Conservation (phyloP, 345 rosid genomes). For the Dimocarpus longan region DNA sequence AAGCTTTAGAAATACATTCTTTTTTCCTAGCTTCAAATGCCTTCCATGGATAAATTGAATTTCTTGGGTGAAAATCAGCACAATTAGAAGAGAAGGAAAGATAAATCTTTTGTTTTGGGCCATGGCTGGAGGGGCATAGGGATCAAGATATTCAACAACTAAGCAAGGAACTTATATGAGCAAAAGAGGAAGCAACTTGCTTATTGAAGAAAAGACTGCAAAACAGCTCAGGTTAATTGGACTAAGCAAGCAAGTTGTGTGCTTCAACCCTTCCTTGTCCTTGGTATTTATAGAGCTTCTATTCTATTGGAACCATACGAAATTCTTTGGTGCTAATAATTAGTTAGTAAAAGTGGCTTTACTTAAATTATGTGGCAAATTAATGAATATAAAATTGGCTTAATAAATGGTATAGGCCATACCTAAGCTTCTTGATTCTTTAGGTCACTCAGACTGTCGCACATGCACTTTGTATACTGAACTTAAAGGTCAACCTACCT, state of each 20-base stretch:
- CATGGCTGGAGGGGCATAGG: slow-evolving; percentile 26
- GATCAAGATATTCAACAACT: not conserved
- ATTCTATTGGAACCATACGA: not conserved
- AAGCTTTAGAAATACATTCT: slow-evolving; percentile 6
- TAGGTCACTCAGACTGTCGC: too few species aligned
- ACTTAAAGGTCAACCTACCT: not conserved
- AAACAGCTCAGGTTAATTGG: not conserved
- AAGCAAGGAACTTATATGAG: slow-evolving; percentile 9
- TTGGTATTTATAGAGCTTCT: slow-evolving; percentile 18
- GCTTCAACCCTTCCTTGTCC: not conserved
- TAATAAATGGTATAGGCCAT: too few species aligned
- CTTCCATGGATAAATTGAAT: slow-evolving; percentile 43
- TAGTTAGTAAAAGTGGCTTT: not conserved
- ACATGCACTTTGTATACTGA: too few species aligned
- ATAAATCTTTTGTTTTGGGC: slow-evolving; percentile 38
- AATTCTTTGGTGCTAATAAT: not conserved
- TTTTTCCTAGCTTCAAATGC: slow-evolving; percentile 26
- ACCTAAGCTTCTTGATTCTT: not conserved
- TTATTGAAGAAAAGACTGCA: not conserved
- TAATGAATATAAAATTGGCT: too few species aligned
- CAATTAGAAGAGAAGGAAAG: slow-evolving; percentile 28
- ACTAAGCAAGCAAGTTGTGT: not conserved
- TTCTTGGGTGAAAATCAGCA: slow-evolving; percentile 35
- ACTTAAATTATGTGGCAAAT: too few species aligned
- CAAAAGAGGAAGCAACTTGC: not conserved